A percentile compares a stretch with the other conserved stretches of the same genome.
These are phyloP conservation scores for Alternaria viburni DNA, from an alignment of 2,329 filamentous ascomycete species.

Conservation along the genomic window DNA sequence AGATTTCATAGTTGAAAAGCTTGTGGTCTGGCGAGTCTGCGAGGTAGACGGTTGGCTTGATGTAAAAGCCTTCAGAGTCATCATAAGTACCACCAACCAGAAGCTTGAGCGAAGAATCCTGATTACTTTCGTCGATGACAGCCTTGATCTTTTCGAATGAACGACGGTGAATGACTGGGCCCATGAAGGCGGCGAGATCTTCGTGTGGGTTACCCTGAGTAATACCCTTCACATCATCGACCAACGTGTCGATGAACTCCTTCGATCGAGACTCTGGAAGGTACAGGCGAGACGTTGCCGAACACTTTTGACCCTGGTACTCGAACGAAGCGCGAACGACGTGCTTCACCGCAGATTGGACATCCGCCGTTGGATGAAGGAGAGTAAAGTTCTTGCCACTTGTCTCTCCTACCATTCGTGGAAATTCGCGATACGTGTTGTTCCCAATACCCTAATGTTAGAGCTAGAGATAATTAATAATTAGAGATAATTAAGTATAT, in stretches of 20 bases:
- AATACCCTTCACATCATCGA: conserved; percentile 70
- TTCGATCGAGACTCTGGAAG: conserved; percentile 75
- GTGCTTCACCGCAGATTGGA: conserved; percentile 78
- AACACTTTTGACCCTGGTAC: conserved; percentile 90
- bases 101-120: conserved; percentile 72
- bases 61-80: conserved; percentile 76
- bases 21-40: conserved; percentile 74
- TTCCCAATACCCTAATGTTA: conserved; percentile 71
- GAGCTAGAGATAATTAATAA: too few species aligned
- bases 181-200: conserved; percentile 77
- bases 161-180: conserved; percentile 79
- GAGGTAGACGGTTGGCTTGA: conserved; percentile 80
- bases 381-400: conserved; percentile 93
- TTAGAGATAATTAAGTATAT: too few species aligned
- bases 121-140: conserved; percentile 77
- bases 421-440: conserved; percentile 81
- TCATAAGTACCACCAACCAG: conserved; percentile 78
- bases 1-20: conserved; percentile 78
- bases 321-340: conserved; percentile 86
- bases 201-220: conserved; percentile 70
- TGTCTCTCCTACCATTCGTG: conserved; percentile 85
- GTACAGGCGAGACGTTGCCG: conserved; percentile 79
- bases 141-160: conserved; percentile 79
- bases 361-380: conserved; percentile 75
- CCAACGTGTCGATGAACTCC: conserved; percentile 69